Evolutionary conservation across 495 filamentous ascomycete species (phyloP), one percentile per base, ranked within the genome.

Genomic region (Elaphomyces granulatus): DNA sequence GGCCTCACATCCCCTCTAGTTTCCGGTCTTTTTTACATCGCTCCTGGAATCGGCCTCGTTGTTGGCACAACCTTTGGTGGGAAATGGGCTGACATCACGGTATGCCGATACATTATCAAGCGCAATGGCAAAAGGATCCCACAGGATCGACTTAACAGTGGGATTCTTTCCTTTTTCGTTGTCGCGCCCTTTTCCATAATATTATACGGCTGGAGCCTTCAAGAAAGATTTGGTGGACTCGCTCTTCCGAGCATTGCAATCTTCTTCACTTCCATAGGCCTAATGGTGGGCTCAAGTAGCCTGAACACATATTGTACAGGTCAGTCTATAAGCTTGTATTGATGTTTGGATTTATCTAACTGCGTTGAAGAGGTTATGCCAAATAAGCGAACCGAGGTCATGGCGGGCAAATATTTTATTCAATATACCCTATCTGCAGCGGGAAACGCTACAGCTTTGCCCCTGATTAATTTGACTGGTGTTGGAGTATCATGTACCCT

Each of bases 291-390:
- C 46, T 87, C 83, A 53, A 80, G 80, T 43, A 65, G 64, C 15
- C 53, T 85, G 35, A 87, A 85, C 52, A 83, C 80, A 1, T 84
- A 87, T 59, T 77, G 76, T 42, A 65, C 82, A 30, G 80, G 83
- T 63, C 66, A 74, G 42, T 75, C 68, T 67, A 63, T n/a, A 15
- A 1, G 35, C 26, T 8, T 30, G 0, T 2, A 14, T 10, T 8
- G 3, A 9, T 9, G 3, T 4, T 18, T 17, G 15, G 7, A 3
- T 30, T 14, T 28, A n/a, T 15, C 32, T 42, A 20, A 28, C 20
- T 17, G 8, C 14, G 16, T 8, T 35, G 15, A 10, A 66, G 63
- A 67, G 45, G 60, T 55, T 2, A 52, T 61, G 34, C 63, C 63
- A 1, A 58, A 60, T 6, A 54, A 68, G 14, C 68, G 72, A 6